These are phyloP conservation scores for Cicer pinnatifidum DNA, from an alignment of 306 rosid species.

Conservation along the genomic window DNA sequence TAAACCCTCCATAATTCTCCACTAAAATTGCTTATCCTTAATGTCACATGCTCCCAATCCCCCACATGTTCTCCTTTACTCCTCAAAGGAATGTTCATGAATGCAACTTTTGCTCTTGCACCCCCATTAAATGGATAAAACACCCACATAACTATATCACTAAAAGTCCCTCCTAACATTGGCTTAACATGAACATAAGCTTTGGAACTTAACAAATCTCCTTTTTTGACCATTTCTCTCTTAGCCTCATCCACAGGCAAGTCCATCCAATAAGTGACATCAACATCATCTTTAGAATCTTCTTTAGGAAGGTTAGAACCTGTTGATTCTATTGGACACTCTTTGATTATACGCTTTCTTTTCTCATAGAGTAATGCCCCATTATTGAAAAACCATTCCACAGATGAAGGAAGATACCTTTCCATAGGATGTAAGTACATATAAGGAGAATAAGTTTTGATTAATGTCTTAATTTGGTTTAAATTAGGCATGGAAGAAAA, in stretches of 20 bases:
- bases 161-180: conserved; percentile 72
- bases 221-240: conserved; percentile 56
- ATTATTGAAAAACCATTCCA: conserved; percentile 65
- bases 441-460: conserved; percentile 61
- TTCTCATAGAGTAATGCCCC: conserved; percentile 65
- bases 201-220: conserved; percentile 54
- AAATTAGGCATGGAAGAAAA: conserved; percentile 60
- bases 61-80: conserved; percentile 74
- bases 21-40: conserved; percentile 72
- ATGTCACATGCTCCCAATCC: conserved; percentile 84
- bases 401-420: conserved; percentile 62
- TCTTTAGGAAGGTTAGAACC: conserved; percentile 75
- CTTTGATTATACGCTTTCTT: conserved; percentile 32
- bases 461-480: conserved; percentile 54
- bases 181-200: conserved; percentile 68
- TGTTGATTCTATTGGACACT: conserved; percentile 43
- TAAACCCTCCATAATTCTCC: conserved; percentile 62
- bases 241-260: conserved; percentile 54
- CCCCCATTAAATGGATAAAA: conserved; percentile 86
- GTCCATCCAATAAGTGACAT: conserved; percentile 64
- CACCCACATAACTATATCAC: conserved; percentile 72
- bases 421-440: conserved; percentile 73
- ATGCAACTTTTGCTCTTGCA: conserved; percentile 58
- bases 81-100: conserved; percentile 54
- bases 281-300: conserved; percentile 55